Evolutionary conservation across 2,329 filamentous ascomycete genomes (phyloP).

Genomic region (Claviceps spartinae): DNA sequence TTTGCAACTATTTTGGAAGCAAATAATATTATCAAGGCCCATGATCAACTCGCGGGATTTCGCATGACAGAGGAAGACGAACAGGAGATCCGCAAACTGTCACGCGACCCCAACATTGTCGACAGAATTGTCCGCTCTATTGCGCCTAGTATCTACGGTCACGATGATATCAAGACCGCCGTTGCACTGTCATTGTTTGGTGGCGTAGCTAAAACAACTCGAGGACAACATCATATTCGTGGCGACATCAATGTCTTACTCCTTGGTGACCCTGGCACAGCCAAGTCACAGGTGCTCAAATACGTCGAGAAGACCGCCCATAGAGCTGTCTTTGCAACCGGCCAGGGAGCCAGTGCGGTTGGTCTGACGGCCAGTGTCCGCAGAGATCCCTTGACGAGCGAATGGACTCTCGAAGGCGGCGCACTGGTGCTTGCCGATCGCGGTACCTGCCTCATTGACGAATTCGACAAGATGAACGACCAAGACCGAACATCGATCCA

Average conservation of each 20-base stretch:
- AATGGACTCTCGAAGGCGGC: slow-evolving; percentile 95
- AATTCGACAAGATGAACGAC: slow-evolving; percentile 99
- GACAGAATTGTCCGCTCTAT: slow-evolving; percentile 90
- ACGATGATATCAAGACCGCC: slow-evolving; percentile 93
- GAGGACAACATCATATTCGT: slow-evolving; percentile 78
- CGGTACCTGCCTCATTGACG: slow-evolving; percentile 91
- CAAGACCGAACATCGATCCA: slow-evolving; percentile 96
- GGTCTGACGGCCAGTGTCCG: slow-evolving; percentile 95
- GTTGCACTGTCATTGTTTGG: slow-evolving; percentile 90
- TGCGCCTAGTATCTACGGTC: slow-evolving; percentile 93
- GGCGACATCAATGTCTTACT: slow-evolving; percentile 97
- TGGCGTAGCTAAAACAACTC: slow-evolving; percentile 82
- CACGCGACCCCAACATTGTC: slow-evolving; percentile 78
- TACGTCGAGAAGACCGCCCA: slow-evolving; percentile 97
- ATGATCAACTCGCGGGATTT: slow-evolving; percentile 95
- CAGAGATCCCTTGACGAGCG: slow-evolving; percentile 84
- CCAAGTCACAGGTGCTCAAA: slow-evolving; percentile 94
- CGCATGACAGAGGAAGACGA: slow-evolving; percentile 91
- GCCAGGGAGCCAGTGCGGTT: slow-evolving; percentile 91
- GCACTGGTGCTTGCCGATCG: slow-evolving; percentile 89
- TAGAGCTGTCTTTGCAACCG: slow-evolving; percentile 91
- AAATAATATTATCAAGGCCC: slow-evolving; percentile 92
- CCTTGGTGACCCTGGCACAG: slow-evolving; percentile 91
- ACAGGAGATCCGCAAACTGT: slow-evolving; percentile 74
- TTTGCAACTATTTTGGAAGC: slow-evolving; percentile 96